These are phyloP conservation scores for Russula virescens DNA, from an alignment of 768 basidiomycete genomes.

Conservation along the genomic window DNA sequence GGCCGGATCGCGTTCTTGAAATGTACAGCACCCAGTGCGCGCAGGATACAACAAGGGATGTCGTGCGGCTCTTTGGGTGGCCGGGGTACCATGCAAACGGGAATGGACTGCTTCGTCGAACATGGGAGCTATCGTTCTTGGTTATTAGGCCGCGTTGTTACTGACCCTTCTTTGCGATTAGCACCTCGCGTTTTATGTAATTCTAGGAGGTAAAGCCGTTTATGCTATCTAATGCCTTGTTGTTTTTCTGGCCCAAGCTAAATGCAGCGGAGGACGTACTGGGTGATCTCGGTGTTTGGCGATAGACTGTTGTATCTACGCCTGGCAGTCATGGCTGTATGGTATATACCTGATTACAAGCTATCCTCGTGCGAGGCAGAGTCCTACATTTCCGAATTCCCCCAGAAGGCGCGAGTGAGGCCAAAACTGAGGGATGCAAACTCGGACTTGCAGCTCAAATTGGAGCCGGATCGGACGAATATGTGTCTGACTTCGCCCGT, in stretches of 20 bases:
- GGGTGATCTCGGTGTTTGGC: constrained; percentile 73
- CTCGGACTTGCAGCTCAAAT: too few species aligned
- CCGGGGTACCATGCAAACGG: constrained; percentile 78
- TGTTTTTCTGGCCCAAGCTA: not conserved
- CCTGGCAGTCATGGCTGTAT: too few species aligned
- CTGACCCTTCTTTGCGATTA: constrained; percentile 25
- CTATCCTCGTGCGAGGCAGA: too few species aligned
- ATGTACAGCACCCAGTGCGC: constrained; percentile 68
- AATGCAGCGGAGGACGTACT: constrained; percentile 64
- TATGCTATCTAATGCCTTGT: not conserved
- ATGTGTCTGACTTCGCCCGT: too few species aligned
- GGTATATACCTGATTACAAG: too few species aligned
- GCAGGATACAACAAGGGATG: constrained; percentile 74
- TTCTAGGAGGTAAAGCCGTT: constrained; percentile 50
- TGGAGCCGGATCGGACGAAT: too few species aligned
- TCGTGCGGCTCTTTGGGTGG: constrained; percentile 82
- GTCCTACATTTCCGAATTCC: too few species aligned
- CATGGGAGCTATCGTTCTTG: constrained; percentile 44
- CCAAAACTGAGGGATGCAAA: too few species aligned
- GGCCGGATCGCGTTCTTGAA: constrained; percentile 78
- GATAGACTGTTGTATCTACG: too few species aligned
- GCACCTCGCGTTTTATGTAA: constrained; percentile 64
- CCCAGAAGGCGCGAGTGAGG: too few species aligned
- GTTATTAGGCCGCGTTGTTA: not conserved
- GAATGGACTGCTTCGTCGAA: constrained; percentile 75